Percentiles rank a stretch among this genome's conserved stretches.
Evolutionary conservation across 805 yeast species (phyloP).

Genomic region (Brettanomyces naardenensis): DNA sequence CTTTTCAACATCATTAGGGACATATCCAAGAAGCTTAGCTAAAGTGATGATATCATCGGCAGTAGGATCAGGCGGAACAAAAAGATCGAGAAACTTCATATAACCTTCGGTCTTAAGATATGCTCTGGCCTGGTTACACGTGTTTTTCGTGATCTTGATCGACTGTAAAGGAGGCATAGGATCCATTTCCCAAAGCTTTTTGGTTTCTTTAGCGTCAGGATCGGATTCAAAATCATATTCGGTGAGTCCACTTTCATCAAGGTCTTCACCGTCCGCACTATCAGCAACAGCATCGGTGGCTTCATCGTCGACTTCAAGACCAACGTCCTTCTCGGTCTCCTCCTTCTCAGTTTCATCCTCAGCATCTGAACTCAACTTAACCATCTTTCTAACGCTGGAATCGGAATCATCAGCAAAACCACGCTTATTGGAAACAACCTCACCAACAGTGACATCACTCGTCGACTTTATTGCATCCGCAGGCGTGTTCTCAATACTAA

Average conservation of each 20-base stretch:
- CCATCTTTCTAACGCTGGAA: neutral
- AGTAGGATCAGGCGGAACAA: slow-evolving; percentile 51
- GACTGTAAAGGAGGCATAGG: slow-evolving; percentile 15
- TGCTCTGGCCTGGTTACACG: slow-evolving; percentile 38
- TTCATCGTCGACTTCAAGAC: neutral
- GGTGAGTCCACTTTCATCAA: slow-evolving; percentile 9
- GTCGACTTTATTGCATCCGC: no score
- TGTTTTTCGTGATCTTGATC: slow-evolving; percentile 30
- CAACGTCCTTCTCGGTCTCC: slow-evolving; percentile 1
- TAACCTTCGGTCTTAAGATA: slow-evolving; percentile 56
- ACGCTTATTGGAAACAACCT: no score
- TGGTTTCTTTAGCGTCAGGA: slow-evolving; percentile 3
- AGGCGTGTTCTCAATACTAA: no score
- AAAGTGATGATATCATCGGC: slow-evolving; percentile 49
- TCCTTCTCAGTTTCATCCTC: slow-evolving; percentile 1
- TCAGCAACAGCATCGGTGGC: slow-evolving; percentile 2
- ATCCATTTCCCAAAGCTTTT: slow-evolving; percentile 9
- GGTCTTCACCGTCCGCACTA: slow-evolving; percentile 4
- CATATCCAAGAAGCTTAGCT: slow-evolving; percentile 56
- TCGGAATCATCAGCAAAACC: slow-evolving; percentile 4
- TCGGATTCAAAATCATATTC: slow-evolving; percentile 7
- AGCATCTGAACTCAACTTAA: neutral
- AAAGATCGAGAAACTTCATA: slow-evolving; percentile 42
- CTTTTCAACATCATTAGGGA: slow-evolving; percentile 16
- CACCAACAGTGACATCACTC: no score